These are phyloP conservation scores for Debaryomycetaceae sp. DNA, from an alignment of 1,139 yeast species.

Conservation along the genomic window DNA sequence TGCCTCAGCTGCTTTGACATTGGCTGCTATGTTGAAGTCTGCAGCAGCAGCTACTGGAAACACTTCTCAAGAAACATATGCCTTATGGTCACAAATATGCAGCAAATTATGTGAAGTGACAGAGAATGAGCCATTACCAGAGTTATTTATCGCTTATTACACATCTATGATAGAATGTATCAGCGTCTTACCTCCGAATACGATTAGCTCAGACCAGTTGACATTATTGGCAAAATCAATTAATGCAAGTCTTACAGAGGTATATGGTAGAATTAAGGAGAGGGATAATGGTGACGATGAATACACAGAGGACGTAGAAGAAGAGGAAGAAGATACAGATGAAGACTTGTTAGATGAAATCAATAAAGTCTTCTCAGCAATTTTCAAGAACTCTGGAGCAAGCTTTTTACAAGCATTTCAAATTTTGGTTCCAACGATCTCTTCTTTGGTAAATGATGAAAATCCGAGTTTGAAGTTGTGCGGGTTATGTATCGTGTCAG, in stretches of 20 bases:
- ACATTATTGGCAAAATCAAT: slow-evolving; percentile 58
- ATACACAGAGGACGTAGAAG: slow-evolving; percentile 70
- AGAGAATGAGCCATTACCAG: slow-evolving; percentile 79
- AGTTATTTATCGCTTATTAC: slow-evolving; percentile 75
- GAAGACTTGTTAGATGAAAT: slow-evolving; percentile 86
- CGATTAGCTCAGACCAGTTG: slow-evolving; percentile 58
- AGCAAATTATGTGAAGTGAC: slow-evolving; percentile 67
- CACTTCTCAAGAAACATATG: slow-evolving; percentile 54
- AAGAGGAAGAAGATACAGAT: slow-evolving; percentile 84
- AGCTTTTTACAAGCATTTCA: slow-evolving; percentile 67
- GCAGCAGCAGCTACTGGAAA: slow-evolving; percentile 63
- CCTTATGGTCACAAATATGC: slow-evolving; percentile 71
- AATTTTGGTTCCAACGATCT: slow-evolving; percentile 51
- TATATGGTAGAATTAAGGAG: slow-evolving; percentile 66
- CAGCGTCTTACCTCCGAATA: slow-evolving; percentile 60
- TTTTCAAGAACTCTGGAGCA: slow-evolving; percentile 62
- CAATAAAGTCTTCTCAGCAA: slow-evolving; percentile 69
- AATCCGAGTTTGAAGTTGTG: slow-evolving; percentile 69
- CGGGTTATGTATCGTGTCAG: slow-evolving; percentile 79
- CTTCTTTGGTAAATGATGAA: slow-evolving; percentile 58
- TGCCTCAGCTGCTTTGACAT: slow-evolving; percentile 79
- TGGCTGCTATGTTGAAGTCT: slow-evolving; percentile 73
- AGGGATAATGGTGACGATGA: slow-evolving; percentile 71
- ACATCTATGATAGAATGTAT: slow-evolving; percentile 68
- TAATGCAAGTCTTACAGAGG: slow-evolving; percentile 60